A percentile compares a stretch with the other conserved stretches of the same genome.
Conservation (phyloP, 2,329 filamentous ascomycete genomes). For the Akanthomyces dipterigenus region DNA sequence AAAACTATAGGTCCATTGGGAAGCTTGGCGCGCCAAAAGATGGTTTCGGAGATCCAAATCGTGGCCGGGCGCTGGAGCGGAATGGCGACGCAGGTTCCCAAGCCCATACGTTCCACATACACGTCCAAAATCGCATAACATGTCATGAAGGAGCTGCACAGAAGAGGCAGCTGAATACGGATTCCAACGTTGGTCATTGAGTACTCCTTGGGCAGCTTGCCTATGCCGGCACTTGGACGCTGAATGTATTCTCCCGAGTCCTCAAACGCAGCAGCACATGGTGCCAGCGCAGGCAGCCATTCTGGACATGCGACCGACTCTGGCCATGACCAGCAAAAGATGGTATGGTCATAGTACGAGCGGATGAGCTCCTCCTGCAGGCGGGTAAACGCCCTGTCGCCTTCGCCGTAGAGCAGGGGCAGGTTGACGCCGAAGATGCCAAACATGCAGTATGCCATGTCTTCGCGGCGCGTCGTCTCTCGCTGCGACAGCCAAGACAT, state of each 20-base stretch:
- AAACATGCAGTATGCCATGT: constrained; percentile 21
- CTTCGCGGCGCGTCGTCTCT: constrained; percentile 17
- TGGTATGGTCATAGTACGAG: neutral
- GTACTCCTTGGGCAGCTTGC: neutral
- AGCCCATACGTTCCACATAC: neutral
- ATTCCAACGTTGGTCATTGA: neutral
- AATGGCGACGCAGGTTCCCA: neutral
- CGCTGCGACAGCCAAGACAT: constrained; percentile 16
- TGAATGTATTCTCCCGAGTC: neutral
- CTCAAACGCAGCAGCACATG: neutral
- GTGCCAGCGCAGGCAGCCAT: neutral
- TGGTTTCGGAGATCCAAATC: neutral
- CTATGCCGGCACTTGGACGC: neutral
- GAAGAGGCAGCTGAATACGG: neutral
- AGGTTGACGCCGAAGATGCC: constrained; percentile 23
- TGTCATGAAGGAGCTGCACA: neutral
- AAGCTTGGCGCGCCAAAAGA: neutral
- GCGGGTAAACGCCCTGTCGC: constrained; percentile 13
- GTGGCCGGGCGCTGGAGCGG: neutral
- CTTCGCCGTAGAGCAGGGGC: constrained; percentile 23
- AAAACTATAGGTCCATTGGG: neutral
- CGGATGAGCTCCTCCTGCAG: constrained; percentile 16
- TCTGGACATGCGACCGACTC: neutral
- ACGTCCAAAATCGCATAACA: neutral
- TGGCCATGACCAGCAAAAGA: neutral